Evolutionary conservation across 352 stramenopile species (phyloP).

Genomic region (Aphanomyces stellatus): DNA sequence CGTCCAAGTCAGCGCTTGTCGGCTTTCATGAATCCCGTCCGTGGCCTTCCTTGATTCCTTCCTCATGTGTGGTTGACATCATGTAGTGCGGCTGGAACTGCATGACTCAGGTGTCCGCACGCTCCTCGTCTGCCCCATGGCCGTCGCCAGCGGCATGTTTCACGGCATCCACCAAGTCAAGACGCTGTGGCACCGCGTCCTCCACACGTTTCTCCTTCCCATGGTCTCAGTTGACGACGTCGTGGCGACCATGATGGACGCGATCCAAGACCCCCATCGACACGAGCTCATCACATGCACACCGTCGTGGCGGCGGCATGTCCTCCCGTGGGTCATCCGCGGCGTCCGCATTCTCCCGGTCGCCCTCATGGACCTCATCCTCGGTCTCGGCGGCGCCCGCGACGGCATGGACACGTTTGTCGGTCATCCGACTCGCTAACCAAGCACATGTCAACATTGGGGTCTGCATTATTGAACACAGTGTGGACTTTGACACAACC

Average conservation of each 20-base stretch:
- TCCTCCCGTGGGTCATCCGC: conserved; percentile 1
- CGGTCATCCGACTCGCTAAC: no score
- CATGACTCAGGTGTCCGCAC: conserved; percentile 46
- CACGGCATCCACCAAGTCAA: conserved; percentile 35
- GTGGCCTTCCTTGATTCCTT: conserved; percentile 10
- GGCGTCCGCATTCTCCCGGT: background rate
- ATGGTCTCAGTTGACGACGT: conserved; percentile 38
- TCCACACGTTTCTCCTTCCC: conserved; percentile 35
- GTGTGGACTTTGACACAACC: no score
- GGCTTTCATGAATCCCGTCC: conserved; percentile 62
- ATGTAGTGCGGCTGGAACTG: conserved; percentile 63
- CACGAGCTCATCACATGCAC: conserved; percentile 55
- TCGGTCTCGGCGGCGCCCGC: background rate
- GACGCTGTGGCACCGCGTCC: conserved; percentile 29
- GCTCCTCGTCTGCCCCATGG: conserved; percentile 64
- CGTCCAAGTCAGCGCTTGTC: conserved; percentile 62
- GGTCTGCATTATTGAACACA: no score
- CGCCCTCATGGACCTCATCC: background rate
- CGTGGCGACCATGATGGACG: conserved; percentile 37
- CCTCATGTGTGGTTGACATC: conserved; percentile 24
- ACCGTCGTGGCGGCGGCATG: background rate
- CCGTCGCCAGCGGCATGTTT: conserved; percentile 75
- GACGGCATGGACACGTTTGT: conserved; percentile 9
- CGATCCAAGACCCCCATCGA: conserved; percentile 33
- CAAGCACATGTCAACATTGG: no score